A percentile compares a stretch with the other conserved stretches of the same genome.
Evolutionary conservation across 1,284 basidiomycete species (phyloP).

Genomic region (Cryptococcus sp.): DNA sequence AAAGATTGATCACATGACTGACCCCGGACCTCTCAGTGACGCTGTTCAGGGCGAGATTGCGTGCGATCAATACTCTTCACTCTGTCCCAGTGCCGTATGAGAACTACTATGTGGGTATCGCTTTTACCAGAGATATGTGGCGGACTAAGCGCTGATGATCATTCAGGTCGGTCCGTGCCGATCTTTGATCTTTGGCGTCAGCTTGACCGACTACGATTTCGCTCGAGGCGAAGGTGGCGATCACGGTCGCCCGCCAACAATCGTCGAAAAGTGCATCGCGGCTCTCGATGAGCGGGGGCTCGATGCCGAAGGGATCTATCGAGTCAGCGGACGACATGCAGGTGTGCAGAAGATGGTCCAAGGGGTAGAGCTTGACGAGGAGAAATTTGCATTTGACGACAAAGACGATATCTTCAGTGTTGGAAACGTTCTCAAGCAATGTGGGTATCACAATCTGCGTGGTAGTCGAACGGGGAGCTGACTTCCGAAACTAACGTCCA

Average conservation of each 20-base stretch:
- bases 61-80: conserved; percentile 13
- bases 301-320: conserved; percentile 72
- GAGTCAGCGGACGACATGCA: conserved; percentile 71
- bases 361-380: conserved; percentile 86
- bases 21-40: conserved; percentile 23
- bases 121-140: background rate
- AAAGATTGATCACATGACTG: background rate
- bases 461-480: background rate
- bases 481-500: conserved; percentile 60
- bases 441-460: conserved; percentile 16
- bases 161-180: conserved; percentile 77
- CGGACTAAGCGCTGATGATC: conserved; percentile 47
- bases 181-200: conserved; percentile 85
- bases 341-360: conserved; percentile 84
- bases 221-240: conserved; percentile 71
- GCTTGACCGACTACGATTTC: conserved; percentile 87
- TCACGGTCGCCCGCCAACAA: conserved; percentile 66
- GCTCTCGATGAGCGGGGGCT: conserved; percentile 78
- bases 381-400: conserved; percentile 72
- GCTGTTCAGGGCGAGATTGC: conserved; percentile 27
- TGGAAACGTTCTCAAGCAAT: conserved; percentile 86
- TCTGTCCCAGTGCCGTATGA: conserved; percentile 45
- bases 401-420: conserved; percentile 86
- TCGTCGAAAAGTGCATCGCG: conserved; percentile 78
- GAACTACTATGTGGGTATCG: conserved; percentile 44